A percentile compares a stretch with the other conserved stretches of the same genome.
These are phyloP conservation scores for Eutrema heterophyllum DNA, from an alignment of 345 rosid genomes.

Conservation along the genomic window DNA sequence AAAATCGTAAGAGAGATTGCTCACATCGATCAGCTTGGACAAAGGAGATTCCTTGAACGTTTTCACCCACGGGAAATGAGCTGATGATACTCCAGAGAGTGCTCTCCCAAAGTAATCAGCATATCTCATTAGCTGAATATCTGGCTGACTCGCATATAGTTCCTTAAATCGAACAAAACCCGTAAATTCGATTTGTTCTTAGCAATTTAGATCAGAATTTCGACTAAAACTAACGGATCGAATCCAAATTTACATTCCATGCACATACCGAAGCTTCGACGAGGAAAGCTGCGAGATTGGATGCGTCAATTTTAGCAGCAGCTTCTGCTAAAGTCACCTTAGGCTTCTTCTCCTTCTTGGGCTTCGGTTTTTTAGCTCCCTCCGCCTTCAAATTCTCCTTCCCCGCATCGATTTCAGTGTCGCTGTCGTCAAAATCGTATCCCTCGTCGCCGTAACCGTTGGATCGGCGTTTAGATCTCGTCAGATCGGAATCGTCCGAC, in stretches of 20 bases:
- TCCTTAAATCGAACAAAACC: constrained; percentile 23
- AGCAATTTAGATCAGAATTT: not conserved
- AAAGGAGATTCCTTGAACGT: constrained; percentile 48
- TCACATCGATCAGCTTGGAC: constrained; percentile 49
- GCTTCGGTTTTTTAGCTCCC: constrained; percentile 40
- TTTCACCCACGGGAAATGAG: constrained; percentile 61
- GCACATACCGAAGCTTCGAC: constrained; percentile 39
- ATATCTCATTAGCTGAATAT: constrained; percentile 54
- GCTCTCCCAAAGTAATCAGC: constrained; percentile 64
- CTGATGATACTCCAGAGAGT: constrained; percentile 42
- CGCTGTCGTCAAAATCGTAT: constrained; percentile 40
- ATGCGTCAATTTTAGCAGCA: constrained; percentile 43
- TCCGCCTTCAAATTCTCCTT: constrained; percentile 33
- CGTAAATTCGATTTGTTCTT: not conserved
- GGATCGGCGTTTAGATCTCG: constrained; percentile 35
- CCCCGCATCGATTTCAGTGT: constrained; percentile 23
- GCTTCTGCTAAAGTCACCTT: constrained; percentile 60
- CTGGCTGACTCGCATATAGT: constrained; percentile 43
- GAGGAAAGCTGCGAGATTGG: constrained; percentile 52
- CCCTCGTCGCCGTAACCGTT: constrained; percentile 29
- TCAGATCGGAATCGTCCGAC: not conserved
- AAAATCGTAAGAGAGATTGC: not conserved
- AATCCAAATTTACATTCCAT: not conserved
- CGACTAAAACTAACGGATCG: not conserved
- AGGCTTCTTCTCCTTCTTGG: constrained; percentile 64